Percentiles rank a stretch among this genome's conserved stretches.
These are phyloP conservation scores for Camellia sinensis DNA, from an alignment of 148 eudicot genomes.

Conservation along the genomic window DNA sequence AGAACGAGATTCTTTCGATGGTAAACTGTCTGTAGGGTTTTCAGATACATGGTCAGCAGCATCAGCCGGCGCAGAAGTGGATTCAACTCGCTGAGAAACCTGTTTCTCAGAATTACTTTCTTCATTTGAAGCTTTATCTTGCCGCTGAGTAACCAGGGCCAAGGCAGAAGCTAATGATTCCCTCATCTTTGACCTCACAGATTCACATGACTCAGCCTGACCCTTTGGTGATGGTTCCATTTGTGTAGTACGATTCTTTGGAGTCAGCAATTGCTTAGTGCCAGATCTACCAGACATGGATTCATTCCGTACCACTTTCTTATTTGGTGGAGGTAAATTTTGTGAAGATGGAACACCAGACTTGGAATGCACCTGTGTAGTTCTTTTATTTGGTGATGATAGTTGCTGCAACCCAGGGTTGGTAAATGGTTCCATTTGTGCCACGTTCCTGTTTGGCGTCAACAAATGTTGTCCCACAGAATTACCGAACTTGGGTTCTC, in stretches of 20 bases:
- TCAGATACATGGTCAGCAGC: slow-evolving; percentile 23
- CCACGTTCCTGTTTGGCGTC: slow-evolving; percentile 36
- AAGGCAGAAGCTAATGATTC: slow-evolving; percentile 83
- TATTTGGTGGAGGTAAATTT: slow-evolving; percentile 29
- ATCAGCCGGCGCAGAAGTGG: slow-evolving; percentile 16
- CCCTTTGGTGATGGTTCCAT: slow-evolving; percentile 43
- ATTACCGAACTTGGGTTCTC: slow-evolving; percentile 30
- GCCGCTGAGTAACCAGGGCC: slow-evolving; percentile 52
- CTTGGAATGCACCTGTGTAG: slow-evolving; percentile 26
- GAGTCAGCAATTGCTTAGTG: slow-evolving; percentile 38
- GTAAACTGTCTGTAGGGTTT: slow-evolving; percentile 20
- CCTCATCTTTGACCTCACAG: slow-evolving; percentile 88
- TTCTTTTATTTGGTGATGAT: slow-evolving; percentile 27
- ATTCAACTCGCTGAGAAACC: slow-evolving; percentile 29
- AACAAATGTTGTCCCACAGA: slow-evolving; percentile 28
- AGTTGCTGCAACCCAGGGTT: slow-evolving; percentile 27
- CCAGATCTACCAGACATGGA: slow-evolving; percentile 43
- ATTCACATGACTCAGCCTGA: slow-evolving; percentile 48
- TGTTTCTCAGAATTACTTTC: slow-evolving; percentile 24
- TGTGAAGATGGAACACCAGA: slow-evolving; percentile 26
- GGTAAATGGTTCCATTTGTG: slow-evolving; percentile 25
- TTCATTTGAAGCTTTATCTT: slow-evolving; percentile 29
- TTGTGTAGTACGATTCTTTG: slow-evolving; percentile 42
- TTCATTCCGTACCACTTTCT: slow-evolving; percentile 54
- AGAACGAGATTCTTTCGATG: slow-evolving; percentile 23